A percentile compares a stretch with the other conserved stretches of the same genome.
phyloP scores from a whole-genome alignment of 176 grass and related monocot species.

The Cenchrus fungigraminus region DNA sequence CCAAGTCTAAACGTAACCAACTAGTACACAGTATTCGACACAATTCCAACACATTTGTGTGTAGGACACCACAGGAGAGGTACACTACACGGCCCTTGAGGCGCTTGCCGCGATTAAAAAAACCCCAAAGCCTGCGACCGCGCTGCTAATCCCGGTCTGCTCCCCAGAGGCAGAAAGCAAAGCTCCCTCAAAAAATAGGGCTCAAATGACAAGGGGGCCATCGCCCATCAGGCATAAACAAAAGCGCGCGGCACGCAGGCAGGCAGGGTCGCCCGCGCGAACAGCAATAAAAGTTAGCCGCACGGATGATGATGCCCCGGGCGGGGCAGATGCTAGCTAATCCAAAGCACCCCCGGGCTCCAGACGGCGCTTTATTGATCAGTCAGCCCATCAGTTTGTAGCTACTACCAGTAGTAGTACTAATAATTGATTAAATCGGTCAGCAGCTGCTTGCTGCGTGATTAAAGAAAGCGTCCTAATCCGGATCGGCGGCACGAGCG shows the following conservation, averaged over 20 bases:
- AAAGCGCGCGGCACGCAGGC: neutral
- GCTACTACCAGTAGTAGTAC: no score
- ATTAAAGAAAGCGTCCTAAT: conserved; percentile 30
- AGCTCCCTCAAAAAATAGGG: neutral
- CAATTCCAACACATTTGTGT: neutral
- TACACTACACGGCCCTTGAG: conserved; percentile 30
- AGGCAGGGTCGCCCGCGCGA: conserved; percentile 34
- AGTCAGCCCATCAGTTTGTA: neutral
- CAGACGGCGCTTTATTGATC: conserved; percentile 31
- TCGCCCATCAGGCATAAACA: conserved; percentile 4
- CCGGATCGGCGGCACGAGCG: conserved; percentile 16
- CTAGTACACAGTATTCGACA: no score
- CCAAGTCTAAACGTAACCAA: no score
- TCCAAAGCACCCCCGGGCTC: conserved; percentile 1
- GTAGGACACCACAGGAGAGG: neutral
- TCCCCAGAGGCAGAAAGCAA: conserved; percentile 39
- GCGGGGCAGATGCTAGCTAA: neutral
- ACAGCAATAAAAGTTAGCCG: conserved; percentile 3
- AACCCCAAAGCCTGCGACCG: conserved; percentile 40
- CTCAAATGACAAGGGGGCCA: neutral
- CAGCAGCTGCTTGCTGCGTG: neutral
- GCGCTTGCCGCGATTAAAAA: neutral
- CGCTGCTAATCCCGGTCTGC: conserved; percentile 30
- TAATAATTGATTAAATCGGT: neutral
- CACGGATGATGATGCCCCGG: conserved; percentile 10